Conservation (phyloP, 345 rosid species). For the Populus ilicifolia region DNA sequence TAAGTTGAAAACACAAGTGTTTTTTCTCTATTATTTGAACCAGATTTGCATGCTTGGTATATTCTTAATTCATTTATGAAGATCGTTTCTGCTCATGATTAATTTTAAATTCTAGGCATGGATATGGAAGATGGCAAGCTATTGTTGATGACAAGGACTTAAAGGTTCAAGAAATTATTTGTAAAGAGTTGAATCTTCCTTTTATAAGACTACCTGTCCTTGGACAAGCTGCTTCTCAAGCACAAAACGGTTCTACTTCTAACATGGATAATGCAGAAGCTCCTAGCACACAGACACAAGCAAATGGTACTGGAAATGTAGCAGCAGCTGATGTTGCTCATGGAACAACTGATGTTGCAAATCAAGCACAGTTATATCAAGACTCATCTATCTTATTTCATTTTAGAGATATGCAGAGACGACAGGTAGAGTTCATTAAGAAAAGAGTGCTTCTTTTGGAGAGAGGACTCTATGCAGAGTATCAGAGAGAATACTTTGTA, state of each 20-base stretch:
- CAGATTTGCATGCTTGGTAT: not conserved
- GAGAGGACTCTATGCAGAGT: constrained; percentile 71
- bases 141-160: constrained; percentile 92
- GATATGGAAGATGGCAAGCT: constrained; percentile 99
- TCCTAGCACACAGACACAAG: constrained; percentile 44
- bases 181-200: constrained; percentile 85
- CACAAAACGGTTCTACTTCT: constrained; percentile 54
- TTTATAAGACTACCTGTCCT: constrained; percentile 58
- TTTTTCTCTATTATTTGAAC: not conserved
- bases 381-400: constrained; percentile 54
- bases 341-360: constrained; percentile 45
- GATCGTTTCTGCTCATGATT: not conserved
- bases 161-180: constrained; percentile 78
- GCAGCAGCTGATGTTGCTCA: constrained; percentile 41
- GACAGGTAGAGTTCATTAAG: constrained; percentile 91
- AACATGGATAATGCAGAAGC: constrained; percentile 44
- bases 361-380: constrained; percentile 42
- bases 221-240: constrained; percentile 66
- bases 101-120: constrained; percentile 57
- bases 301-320: constrained; percentile 47
- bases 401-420: constrained; percentile 86
- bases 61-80: not conserved
- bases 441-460: constrained; percentile 92
- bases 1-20: not conserved
- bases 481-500: constrained; percentile 60